A percentile compares a stretch with the other conserved stretches of the same genome.
These are phyloP conservation scores for Dillenia turbinata DNA, from an alignment of 164 flowering plant genomes.

Conservation along the genomic window DNA sequence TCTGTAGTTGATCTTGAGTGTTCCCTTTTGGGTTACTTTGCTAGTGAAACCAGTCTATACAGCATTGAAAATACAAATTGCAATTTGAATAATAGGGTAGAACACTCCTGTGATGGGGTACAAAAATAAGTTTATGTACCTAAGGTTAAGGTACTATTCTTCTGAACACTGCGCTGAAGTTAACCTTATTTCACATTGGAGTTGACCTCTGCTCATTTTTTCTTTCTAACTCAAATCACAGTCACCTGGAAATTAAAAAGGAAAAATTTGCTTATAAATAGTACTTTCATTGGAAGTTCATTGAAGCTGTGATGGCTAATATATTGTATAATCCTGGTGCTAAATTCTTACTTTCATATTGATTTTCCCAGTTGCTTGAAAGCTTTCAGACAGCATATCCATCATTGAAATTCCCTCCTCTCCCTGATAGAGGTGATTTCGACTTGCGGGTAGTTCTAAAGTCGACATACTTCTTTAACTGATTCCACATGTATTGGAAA, in stretches of 20 bases:
- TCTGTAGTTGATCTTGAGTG: too few species aligned
- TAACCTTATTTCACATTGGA: not conserved
- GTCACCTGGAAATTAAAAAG: not conserved
- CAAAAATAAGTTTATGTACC: too few species aligned
- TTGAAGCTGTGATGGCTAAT: not conserved
- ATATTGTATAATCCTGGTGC: not conserved
- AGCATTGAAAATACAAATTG: too few species aligned
- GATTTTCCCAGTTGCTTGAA: conserved; percentile 60
- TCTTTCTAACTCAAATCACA: too few species aligned
- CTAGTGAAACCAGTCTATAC: too few species aligned
- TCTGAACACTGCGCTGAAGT: too few species aligned
- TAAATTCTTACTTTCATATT: not conserved
- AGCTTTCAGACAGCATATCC: conserved; percentile 78
- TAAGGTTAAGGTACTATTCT: too few species aligned
- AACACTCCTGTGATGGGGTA: too few species aligned
- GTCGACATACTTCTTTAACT: conserved; percentile 90
- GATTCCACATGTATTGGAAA: conserved; percentile 11
- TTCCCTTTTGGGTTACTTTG: too few species aligned
- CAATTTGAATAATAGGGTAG: too few species aligned
- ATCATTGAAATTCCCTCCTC: conserved; percentile 55
- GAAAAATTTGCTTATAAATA: not conserved
- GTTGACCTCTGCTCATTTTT: not conserved
- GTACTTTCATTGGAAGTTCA: not conserved
- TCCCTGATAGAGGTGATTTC: conserved; percentile 83
- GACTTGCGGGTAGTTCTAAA: conserved; percentile 62